A percentile compares a stretch with the other conserved stretches of the same genome.
Conservation (phyloP, 2,329 filamentous ascomycete genomes). For the Monilinia laxa region DNA sequence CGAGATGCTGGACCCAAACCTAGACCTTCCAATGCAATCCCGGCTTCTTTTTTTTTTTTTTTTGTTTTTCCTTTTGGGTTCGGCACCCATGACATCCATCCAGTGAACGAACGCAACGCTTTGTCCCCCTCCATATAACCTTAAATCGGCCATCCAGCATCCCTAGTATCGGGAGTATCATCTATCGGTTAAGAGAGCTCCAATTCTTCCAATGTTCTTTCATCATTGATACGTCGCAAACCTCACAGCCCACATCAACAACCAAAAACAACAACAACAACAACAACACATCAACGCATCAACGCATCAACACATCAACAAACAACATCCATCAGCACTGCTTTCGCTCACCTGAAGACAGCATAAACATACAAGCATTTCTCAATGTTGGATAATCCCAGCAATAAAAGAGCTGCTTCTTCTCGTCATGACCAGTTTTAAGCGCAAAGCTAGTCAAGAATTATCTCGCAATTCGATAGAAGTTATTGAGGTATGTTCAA, state of each 20-base stretch:
- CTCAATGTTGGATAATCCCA: constrained; percentile 17
- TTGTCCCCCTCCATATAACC: not conserved
- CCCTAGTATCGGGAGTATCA: too few relatives aligned
- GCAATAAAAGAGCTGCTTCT: not conserved
- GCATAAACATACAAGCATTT: not conserved
- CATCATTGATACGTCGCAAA: constrained; percentile 20
- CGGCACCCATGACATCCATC: too few relatives aligned
- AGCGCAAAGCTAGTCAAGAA: constrained; percentile 34
- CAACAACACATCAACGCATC: not conserved
- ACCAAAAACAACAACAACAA: not conserved
- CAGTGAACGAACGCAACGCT: too few relatives aligned
- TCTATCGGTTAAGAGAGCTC: not conserved
- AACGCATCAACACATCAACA: not conserved
- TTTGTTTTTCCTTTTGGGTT: too few relatives aligned
- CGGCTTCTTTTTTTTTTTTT: too few relatives aligned
- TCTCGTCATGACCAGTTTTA: constrained; percentile 26
- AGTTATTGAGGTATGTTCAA: constrained; percentile 25
- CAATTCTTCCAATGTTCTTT: constrained; percentile 9
- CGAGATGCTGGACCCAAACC: too few relatives aligned
- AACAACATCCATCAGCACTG: not conserved
- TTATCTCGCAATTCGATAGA: constrained; percentile 28
- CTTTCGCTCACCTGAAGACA: not conserved
- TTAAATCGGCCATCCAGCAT: constrained; percentile 5
- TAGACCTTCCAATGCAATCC: too few relatives aligned
- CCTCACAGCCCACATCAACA: constrained; percentile 5